A percentile compares a stretch with the other conserved stretches of the same genome.
These are phyloP conservation scores for Globisporangium canariense DNA, from an alignment of 352 stramenopile genomes.

Conservation along the genomic window DNA sequence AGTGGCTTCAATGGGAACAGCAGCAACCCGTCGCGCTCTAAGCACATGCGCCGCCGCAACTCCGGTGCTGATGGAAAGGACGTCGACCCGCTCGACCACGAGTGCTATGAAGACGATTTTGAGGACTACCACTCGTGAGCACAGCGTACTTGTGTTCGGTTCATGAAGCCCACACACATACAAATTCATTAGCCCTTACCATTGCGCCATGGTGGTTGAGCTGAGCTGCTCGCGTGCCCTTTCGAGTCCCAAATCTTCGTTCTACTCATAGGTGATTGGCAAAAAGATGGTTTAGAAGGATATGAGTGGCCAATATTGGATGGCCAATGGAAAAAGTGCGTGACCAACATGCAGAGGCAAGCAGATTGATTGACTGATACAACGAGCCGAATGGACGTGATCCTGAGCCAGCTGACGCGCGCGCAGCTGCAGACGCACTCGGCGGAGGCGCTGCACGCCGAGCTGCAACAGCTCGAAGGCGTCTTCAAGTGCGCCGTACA, in stretches of 20 bases:
- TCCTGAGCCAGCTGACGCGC: conserved; percentile 13
- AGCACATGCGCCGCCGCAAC: conserved; percentile 2
- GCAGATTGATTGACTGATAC: neutral
- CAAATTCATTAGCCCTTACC: too few species aligned
- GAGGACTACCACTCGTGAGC: conserved; percentile 47
- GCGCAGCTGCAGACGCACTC: conserved; percentile 7
- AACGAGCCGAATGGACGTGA: conserved; percentile 9
- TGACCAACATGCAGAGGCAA: too few species aligned
- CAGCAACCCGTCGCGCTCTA: neutral
- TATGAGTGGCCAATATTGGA: conserved; percentile 7
- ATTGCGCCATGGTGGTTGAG: too few species aligned
- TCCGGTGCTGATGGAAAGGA: conserved; percentile 14
- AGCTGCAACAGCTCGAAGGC: conserved; percentile 8
- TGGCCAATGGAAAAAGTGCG: neutral
- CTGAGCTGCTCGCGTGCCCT: neutral
- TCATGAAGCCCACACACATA: too few species aligned
- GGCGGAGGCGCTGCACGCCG: conserved; percentile 8
- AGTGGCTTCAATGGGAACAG: conserved; percentile 5
- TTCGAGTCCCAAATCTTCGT: neutral
- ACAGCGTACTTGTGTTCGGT: neutral
- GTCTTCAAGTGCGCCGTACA: conserved; percentile 7
- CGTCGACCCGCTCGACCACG: conserved; percentile 43
- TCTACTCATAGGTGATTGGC: neutral
- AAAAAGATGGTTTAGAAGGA: neutral
- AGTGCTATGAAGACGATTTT: conserved; percentile 82